phyloP scores from a whole-genome alignment of 306 rosid species.

The Cicer bijugum region DNA sequence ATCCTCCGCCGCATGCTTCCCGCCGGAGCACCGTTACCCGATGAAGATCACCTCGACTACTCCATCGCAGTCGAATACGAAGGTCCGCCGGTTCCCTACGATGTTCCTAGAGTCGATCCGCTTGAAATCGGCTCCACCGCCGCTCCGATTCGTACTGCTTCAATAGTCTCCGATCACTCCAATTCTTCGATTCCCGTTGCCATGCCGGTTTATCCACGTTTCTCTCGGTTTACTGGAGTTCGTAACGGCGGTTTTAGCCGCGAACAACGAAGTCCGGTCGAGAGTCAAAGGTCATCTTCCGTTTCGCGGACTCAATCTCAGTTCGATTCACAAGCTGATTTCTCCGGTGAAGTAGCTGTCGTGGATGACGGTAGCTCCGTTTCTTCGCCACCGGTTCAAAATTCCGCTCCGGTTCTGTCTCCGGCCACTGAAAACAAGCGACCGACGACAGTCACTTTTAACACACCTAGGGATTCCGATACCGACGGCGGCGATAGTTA shows the following conservation, averaged over 20 bases:
- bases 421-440: constrained; percentile 39
- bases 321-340: constrained; percentile 47
- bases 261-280: constrained; percentile 52
- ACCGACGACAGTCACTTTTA: constrained; percentile 62
- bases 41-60: constrained; percentile 81
- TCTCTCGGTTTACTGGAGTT: constrained; percentile 53
- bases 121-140: constrained; percentile 50
- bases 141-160: constrained; percentile 45
- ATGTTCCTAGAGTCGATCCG: constrained; percentile 78
- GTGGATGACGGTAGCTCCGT: constrained; percentile 46
- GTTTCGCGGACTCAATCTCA: constrained; percentile 54
- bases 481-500: constrained; percentile 56
- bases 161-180: constrained; percentile 51
- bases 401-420: constrained; percentile 35
- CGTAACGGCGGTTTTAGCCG: constrained; percentile 53
- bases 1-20: constrained; percentile 78
- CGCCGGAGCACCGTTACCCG: constrained; percentile 79
- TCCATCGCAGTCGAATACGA: constrained; percentile 79
- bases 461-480: constrained; percentile 66
- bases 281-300: constrained; percentile 61
- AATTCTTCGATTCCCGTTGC: constrained; percentile 58
- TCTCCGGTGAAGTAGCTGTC: constrained; percentile 43
- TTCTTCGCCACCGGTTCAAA: constrained; percentile 42
- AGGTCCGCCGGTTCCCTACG: constrained; percentile 75
- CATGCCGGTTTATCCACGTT: constrained; percentile 55